phyloP scores from a whole-genome alignment of 192 early-diverging fungal species.

The Phlyctochytrium arcticum region DNA sequence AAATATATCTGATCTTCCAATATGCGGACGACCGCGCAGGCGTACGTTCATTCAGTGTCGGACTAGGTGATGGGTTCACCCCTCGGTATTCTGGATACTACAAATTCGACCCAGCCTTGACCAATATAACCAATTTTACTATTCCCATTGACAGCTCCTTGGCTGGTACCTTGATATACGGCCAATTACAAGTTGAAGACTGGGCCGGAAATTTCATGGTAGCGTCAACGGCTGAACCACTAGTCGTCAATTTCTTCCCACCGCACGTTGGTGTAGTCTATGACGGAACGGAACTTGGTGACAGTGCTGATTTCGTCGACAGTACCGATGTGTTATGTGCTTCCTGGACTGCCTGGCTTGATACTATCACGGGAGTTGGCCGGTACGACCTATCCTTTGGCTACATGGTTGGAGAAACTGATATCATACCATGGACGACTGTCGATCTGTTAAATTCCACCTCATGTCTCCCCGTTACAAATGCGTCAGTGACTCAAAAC shows the following conservation, averaged over 20 bases:
- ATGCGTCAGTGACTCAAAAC: background rate
- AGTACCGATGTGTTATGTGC: background rate
- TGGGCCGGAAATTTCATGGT: background rate
- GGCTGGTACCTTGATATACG: background rate
- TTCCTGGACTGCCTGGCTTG: background rate
- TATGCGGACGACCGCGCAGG: constrained; percentile 1
- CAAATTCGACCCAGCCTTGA: background rate
- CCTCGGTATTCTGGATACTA: background rate
- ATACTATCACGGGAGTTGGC: background rate
- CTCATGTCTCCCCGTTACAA: background rate
- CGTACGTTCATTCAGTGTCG: background rate
- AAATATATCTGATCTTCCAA: background rate
- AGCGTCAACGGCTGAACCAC: background rate
- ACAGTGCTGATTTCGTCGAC: background rate
- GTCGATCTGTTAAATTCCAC: background rate
- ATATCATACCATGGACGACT: background rate
- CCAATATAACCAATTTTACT: background rate
- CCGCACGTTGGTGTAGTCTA: background rate
- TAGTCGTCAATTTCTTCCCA: background rate
- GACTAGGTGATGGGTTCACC: background rate
- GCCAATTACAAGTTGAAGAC: background rate
- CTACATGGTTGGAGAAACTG: background rate
- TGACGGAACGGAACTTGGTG: background rate
- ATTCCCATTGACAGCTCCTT: background rate
- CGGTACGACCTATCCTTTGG: background rate